Conservation (phyloP, 2,329 filamentous ascomycete species). For the Alternaria novae-zelandiae region DNA sequence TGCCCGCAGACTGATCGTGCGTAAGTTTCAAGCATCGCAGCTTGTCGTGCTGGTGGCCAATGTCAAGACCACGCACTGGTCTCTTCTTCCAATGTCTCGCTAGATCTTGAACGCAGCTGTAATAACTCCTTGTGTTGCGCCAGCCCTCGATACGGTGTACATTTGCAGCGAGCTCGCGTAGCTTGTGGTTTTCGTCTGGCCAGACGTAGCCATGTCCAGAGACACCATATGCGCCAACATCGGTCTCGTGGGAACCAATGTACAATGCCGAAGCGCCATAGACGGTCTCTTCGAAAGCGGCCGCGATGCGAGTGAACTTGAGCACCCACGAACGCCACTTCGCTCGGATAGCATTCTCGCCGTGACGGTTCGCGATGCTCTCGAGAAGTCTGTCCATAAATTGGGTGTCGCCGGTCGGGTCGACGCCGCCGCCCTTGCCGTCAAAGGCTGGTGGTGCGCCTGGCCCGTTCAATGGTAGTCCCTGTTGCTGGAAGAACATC, state of each 20-base stretch:
- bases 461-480: slow-evolving; percentile 36
- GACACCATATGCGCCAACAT: slow-evolving; percentile 58
- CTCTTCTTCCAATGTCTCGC: slow-evolving; percentile 50
- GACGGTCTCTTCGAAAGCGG: slow-evolving; percentile 93
- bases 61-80: slow-evolving; percentile 80
- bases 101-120: slow-evolving; percentile 80
- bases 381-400: slow-evolving; percentile 89
- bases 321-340: slow-evolving; percentile 96
- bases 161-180: slow-evolving; percentile 87
- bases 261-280: slow-evolving; percentile 92
- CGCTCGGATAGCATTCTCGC: slow-evolving; percentile 83
- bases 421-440: slow-evolving; percentile 52
- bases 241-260: slow-evolving; percentile 75
- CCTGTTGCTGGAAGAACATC: slow-evolving; percentile 81
- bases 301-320: slow-evolving; percentile 89
- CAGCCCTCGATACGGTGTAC: slow-evolving; percentile 94
- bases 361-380: slow-evolving; percentile 84
- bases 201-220: slow-evolving; percentile 94
- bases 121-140: slow-evolving; percentile 94
- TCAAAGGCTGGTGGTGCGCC: slow-evolving; percentile 31
- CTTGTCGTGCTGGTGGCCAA: slow-evolving; percentile 92
- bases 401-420: slow-evolving; percentile 82
- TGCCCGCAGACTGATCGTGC: slow-evolving; percentile 76
- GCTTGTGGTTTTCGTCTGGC: slow-evolving; percentile 80
- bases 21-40: slow-evolving; percentile 81